Percentiles rank a stretch among this genome's conserved stretches.
These are phyloP conservation scores for Venturia carpophila DNA, from an alignment of 2,329 filamentous ascomycete species.

Conservation along the genomic window DNA sequence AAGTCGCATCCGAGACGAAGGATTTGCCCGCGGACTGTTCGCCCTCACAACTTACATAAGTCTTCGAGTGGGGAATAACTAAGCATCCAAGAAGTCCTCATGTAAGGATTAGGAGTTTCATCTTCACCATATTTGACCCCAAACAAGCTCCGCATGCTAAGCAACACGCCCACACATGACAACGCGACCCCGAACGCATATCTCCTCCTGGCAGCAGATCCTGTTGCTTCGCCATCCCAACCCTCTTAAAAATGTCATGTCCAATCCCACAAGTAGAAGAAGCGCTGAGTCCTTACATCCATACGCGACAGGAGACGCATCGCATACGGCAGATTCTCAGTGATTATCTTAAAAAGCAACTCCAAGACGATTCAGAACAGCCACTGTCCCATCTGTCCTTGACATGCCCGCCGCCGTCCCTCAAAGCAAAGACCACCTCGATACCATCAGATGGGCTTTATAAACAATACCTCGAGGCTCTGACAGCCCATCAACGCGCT, in stretches of 20 bases:
- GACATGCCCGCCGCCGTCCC: conserved; percentile 24
- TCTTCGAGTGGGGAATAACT: too few relatives aligned
- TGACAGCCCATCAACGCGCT: conserved; percentile 37
- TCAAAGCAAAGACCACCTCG: conserved; percentile 30
- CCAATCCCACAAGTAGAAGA: conserved; percentile 33
- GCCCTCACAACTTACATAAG: too few relatives aligned
- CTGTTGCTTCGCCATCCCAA: background rate
- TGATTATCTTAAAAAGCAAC: conserved; percentile 19
- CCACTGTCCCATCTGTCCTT: conserved; percentile 28
- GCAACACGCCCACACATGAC: background rate
- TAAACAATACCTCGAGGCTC: conserved; percentile 39
- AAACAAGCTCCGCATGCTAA: too few relatives aligned
- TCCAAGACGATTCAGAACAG: conserved; percentile 22
- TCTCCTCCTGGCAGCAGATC: background rate
- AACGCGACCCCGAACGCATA: background rate
- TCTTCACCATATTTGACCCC: too few relatives aligned
- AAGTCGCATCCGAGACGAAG: background rate
- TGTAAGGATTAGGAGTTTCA: too few relatives aligned
- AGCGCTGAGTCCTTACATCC: conserved; percentile 30
- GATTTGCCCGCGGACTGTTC: too few relatives aligned
- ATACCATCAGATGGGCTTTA: conserved; percentile 37
- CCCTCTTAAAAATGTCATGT: conserved; percentile 21
- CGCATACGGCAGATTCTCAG: conserved; percentile 29
- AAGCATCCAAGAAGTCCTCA: too few relatives aligned
- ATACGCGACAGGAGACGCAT: conserved; percentile 31